These are phyloP conservation scores for Gamarada debralockiae DNA, from an alignment of 495 filamentous ascomycete genomes.

Conservation along the genomic window DNA sequence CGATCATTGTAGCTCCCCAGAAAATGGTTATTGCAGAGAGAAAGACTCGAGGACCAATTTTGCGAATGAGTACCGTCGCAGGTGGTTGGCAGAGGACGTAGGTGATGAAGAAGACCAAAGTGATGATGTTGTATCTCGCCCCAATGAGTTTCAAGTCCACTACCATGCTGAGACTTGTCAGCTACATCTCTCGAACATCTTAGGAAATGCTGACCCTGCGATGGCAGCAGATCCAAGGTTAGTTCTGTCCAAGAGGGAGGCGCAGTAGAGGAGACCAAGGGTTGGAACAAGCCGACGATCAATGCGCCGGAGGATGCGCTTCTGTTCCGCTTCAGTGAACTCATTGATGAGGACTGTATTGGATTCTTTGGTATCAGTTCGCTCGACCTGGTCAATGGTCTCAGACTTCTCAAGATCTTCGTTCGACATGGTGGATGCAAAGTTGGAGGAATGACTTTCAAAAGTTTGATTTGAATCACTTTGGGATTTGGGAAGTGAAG, in stretches of 20 bases:
- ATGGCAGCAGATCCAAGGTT: slow-evolving; percentile 60
- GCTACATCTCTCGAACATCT: slow-evolving; percentile 33
- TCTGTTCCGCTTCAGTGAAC: slow-evolving; percentile 33
- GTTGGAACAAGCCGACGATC: slow-evolving; percentile 60
- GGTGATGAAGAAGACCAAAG: slow-evolving; percentile 63
- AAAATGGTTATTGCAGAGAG: slow-evolving; percentile 48
- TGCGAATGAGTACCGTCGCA: slow-evolving; percentile 50
- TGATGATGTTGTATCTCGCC: slow-evolving; percentile 35
- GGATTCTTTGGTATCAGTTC: background rate
- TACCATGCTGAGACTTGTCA: background rate
- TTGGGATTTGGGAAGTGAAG: no score
- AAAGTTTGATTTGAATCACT: no score
- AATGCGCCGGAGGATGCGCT: slow-evolving; percentile 51
- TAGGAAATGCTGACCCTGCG: slow-evolving; percentile 38
- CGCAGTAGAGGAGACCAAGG: slow-evolving; percentile 59
- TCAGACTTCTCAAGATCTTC: no score
- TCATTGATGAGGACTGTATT: background rate
- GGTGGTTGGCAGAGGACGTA: slow-evolving; percentile 64
- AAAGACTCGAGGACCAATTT: slow-evolving; percentile 56
- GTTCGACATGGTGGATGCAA: no score
- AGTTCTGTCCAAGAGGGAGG: slow-evolving; percentile 63
- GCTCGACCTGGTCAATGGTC: background rate
- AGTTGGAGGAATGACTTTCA: no score
- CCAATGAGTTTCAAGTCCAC: slow-evolving; percentile 4
- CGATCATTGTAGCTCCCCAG: slow-evolving; percentile 43